Conservation (phyloP, 371 early-diverging fungal species). For the Funneliformis caledonium region DNA sequence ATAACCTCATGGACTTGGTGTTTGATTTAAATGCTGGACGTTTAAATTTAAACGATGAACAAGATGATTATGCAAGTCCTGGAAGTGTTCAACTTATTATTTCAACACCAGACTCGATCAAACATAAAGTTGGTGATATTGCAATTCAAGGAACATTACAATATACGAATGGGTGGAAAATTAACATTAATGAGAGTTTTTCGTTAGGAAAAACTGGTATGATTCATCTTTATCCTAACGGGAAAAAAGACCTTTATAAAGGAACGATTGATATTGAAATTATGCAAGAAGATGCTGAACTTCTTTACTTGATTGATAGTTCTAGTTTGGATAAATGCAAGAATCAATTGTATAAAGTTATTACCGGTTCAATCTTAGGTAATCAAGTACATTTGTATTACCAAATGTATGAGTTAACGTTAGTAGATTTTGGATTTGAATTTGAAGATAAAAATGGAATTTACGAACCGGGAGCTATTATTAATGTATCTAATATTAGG, state of each 20-base stretch:
- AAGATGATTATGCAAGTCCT: not conserved
- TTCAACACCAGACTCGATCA: not conserved
- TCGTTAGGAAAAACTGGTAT: not conserved
- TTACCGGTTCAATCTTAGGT: not conserved
- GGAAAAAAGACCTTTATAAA: not conserved
- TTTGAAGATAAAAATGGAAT: not conserved
- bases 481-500: not conserved
- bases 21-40: not conserved
- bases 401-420: not conserved
- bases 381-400: not conserved
- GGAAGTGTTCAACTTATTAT: not conserved
- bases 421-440: not conserved
- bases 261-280: not conserved
- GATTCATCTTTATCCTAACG: not conserved
- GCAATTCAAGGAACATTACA: not conserved
- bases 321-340: not conserved
- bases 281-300: not conserved
- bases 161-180: not conserved
- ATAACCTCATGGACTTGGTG: not conserved
- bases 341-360: not conserved
- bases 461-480: not conserved
- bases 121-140: not conserved
- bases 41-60: not conserved
- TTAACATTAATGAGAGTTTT: not conserved
- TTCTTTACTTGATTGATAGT: not conserved